Base-by-base conservation (phyloP, 1,284 basidiomycete species). In the Fomitopsis schrenkii region DNA sequence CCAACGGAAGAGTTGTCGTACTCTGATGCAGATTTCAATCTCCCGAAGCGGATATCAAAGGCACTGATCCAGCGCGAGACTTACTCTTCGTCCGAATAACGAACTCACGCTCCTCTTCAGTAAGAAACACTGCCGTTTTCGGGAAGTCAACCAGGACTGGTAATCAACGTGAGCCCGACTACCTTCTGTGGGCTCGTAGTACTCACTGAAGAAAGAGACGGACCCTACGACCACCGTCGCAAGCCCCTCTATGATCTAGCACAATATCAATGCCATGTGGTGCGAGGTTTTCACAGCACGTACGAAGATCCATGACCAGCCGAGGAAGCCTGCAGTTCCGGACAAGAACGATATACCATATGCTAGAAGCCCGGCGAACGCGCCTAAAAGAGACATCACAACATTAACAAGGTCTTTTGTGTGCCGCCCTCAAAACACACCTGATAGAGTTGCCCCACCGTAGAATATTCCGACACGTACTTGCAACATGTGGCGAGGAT, bases 1-100 rank as follows among this genome's bases (percentile, higher is more conserved):
- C 85, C 86, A 0, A 87, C 86, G 3, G 80, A 80, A 0, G 85
- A 87, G 63, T 84, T 85, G 67, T 88, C 86, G 60, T 83, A 86
- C 68, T 86, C 85, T 86, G 22, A 46, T 30, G 35, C 35, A 5
- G 1, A 12, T 48, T 12, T 2, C 12, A 12, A 26, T 7, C 26
- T 22, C 22, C 22, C 22, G 22, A 22, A 1, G 22, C 22, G 2
- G 1, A 22, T 22, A 22, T 22, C 22, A 22, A 22, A 22, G 22
- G 22, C 22, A 22, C 2, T 22, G 22, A 22, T 28, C 46, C 56
- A 8, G 4, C 22, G 17, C 33, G 7, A 5, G 4, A 30, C 77
- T 55, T 61, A 84, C 87, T 87, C 72, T 88, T 88, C 64, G 75
- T 82, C 76, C 81, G 82, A n/a, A 88, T 72, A n/a, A 88, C 75